Percentiles rank a stretch among this genome's conserved stretches.
Evolutionary conservation across 768 basidiomycete genomes (phyloP).

Genomic region (Hortiboletus flavorubellus): DNA sequence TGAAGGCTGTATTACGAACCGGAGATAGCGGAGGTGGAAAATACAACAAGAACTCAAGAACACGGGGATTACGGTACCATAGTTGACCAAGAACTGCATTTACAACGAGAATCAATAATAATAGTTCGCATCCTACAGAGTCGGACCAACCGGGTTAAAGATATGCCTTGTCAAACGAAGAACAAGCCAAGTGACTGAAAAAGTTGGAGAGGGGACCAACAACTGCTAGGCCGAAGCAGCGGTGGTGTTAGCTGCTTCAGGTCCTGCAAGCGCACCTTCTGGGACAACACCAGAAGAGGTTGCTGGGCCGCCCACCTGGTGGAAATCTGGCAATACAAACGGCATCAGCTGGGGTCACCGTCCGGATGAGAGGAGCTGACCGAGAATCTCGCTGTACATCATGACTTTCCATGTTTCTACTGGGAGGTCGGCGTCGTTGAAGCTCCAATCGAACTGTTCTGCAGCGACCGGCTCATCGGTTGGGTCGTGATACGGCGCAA

Average conservation of each 20-base stretch:
- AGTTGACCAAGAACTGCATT: slow-evolving; percentile 11
- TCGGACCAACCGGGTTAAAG: slow-evolving; percentile 13
- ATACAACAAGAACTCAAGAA: slow-evolving; percentile 6
- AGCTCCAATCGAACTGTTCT: slow-evolving; percentile 98
- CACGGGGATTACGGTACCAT: slow-evolving; percentile 14
- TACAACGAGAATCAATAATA: neutral
- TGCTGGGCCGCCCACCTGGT: slow-evolving; percentile 63
- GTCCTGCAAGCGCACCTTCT: slow-evolving; percentile 68
- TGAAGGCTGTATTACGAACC: slow-evolving; percentile 14
- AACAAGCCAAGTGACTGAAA: slow-evolving; percentile 1
- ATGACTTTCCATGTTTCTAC: slow-evolving; percentile 99
- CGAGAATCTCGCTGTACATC: slow-evolving; percentile 99
- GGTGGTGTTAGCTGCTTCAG: slow-evolving; percentile 36
- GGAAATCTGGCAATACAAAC: slow-evolving; percentile 57
- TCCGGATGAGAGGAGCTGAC: slow-evolving; percentile 42
- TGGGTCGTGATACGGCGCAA: slow-evolving; percentile 96
- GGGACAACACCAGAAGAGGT: slow-evolving; percentile 38
- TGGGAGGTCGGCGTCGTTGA: slow-evolving; percentile 98
- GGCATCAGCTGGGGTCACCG: neutral
- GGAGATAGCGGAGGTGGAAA: neutral
- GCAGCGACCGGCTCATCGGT: slow-evolving; percentile 93
- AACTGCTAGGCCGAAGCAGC: slow-evolving; percentile 15
- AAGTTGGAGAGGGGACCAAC: neutral
- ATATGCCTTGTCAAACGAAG: neutral
- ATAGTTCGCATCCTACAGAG: neutral